Conservation (phyloP, 164 flowering plant species). For the Brasenia schreberi region DNA sequence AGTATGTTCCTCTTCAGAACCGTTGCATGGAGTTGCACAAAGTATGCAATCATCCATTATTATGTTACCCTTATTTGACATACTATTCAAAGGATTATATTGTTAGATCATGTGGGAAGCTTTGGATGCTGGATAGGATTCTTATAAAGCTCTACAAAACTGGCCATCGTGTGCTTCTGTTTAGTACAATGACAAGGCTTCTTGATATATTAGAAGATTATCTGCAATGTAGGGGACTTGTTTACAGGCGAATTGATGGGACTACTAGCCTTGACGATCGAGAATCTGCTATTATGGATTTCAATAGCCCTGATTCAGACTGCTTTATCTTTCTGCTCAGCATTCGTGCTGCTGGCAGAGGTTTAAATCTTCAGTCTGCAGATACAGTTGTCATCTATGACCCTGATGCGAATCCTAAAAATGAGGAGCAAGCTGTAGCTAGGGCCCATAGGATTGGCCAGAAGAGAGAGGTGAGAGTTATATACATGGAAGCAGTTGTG, state of each 20-base stretch:
- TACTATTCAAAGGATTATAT: slow-evolving; percentile 81
- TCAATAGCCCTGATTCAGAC: slow-evolving; percentile 64
- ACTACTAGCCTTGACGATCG: slow-evolving; percentile 96
- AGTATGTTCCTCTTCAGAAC: slow-evolving; percentile 60
- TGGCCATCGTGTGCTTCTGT: slow-evolving; percentile 92
- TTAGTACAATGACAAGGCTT: slow-evolving; percentile 97
- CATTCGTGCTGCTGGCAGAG: slow-evolving; percentile 98
- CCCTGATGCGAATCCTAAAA: slow-evolving; percentile 98
- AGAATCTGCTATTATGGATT: slow-evolving; percentile 92
- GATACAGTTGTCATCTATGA: slow-evolving; percentile 97
- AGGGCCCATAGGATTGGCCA: slow-evolving; percentile 98
- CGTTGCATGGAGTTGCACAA: slow-evolving; percentile 98
- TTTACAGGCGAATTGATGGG: slow-evolving; percentile 92
- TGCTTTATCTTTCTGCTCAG: slow-evolving; percentile 96
- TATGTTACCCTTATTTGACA: slow-evolving; percentile 42
- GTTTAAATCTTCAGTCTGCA: slow-evolving; percentile 94
- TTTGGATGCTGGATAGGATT: slow-evolving; percentile 90
- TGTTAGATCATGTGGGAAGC: slow-evolving; percentile 89
- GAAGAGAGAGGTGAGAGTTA: slow-evolving; percentile 91
- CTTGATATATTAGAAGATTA: slow-evolving; percentile 94
- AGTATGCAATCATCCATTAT: slow-evolving; percentile 82
- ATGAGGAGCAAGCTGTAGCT: slow-evolving; percentile 99
- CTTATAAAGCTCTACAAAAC: slow-evolving; percentile 85
- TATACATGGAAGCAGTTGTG: slow-evolving; percentile 96
- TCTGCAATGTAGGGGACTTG: slow-evolving; percentile 79